Evolutionary conservation across 2,329 filamentous ascomycete species (phyloP), one percentile per base, ranked within the genome.

Genomic region (Fusarium papillatum): DNA sequence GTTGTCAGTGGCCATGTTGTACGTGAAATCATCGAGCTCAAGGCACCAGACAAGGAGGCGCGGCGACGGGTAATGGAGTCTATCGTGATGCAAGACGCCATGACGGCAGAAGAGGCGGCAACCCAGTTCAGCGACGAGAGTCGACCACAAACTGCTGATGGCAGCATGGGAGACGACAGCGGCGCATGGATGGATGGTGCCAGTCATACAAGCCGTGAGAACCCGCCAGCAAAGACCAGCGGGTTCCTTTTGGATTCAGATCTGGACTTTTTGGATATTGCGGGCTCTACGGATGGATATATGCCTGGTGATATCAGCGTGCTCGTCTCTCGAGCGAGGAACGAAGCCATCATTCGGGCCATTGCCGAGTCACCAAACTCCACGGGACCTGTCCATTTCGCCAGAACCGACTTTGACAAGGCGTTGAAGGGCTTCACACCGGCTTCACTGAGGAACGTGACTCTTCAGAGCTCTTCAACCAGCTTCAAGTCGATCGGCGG

Each of bases 281-380:
- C 97, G 22, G 96, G 97, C 2, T 93, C 96, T 78, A 98, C 96
- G 0, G 97, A 99, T 81, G 97, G 97, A 1, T 99, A 98, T 82
- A 98, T 98, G 96, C 96, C 97, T 1, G 97, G 96, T 5, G 97
- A 99, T 83, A 88, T 99, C 43, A 92, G 94, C 19, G 89, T 98
- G 3, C 90, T 99, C 14, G 94, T 98, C 22, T 93, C 95, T 14
- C 91, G 97, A 70, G 96, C 97, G 43, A 92, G 96, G 66, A 98
- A 96, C 79, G 97, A 98, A 85, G 95, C 96, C 31, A 90, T 99
- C 19, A 98, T 98, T 78, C 93, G 96, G 13, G 93, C 93, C 10
- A 93, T 98, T 34, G 86, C 87, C 55, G 88, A 89, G 72, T 84
- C 86, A 0, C 84, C 83, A n/a, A 85, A 87, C 53, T 83, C 86